Conservation (phyloP, 2,329 filamentous ascomycete species). For the Nannizzia gypsea region DNA sequence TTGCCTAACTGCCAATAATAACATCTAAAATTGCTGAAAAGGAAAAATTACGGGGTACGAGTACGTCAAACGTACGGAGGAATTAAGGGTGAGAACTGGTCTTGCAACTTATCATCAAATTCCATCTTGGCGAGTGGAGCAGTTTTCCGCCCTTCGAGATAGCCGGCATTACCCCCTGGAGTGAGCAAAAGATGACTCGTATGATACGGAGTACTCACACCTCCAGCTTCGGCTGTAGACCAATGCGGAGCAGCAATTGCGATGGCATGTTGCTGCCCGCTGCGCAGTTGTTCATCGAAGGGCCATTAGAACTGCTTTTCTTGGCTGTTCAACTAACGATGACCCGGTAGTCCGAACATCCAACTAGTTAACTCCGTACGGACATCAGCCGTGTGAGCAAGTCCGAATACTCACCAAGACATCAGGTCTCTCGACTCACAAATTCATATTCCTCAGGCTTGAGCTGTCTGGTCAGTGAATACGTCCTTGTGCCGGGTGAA, state of each 20-base stretch:
- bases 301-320: neutral
- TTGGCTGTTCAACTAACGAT: neutral
- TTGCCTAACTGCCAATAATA: neutral
- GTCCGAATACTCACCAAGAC: neutral
- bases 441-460: neutral
- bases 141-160: conserved; percentile 1
- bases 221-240: too few relatives aligned
- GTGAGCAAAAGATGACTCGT: too few relatives aligned
- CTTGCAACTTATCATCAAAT: neutral
- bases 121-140: neutral
- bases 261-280: too few relatives aligned
- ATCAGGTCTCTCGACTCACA: neutral
- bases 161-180: neutral
- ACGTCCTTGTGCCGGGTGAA: neutral
- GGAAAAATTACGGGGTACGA: too few relatives aligned
- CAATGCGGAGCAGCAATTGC: too few relatives aligned
- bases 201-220: too few relatives aligned
- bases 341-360: neutral
- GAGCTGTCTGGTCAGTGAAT: neutral
- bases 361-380: neutral
- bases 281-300: neutral
- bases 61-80: too few relatives aligned
- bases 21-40: neutral
- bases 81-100: neutral
- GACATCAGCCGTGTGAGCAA: neutral